Conservation (phyloP, 2,329 filamentous ascomycete genomes). For the Phialemoniopsis sp. region DNA sequence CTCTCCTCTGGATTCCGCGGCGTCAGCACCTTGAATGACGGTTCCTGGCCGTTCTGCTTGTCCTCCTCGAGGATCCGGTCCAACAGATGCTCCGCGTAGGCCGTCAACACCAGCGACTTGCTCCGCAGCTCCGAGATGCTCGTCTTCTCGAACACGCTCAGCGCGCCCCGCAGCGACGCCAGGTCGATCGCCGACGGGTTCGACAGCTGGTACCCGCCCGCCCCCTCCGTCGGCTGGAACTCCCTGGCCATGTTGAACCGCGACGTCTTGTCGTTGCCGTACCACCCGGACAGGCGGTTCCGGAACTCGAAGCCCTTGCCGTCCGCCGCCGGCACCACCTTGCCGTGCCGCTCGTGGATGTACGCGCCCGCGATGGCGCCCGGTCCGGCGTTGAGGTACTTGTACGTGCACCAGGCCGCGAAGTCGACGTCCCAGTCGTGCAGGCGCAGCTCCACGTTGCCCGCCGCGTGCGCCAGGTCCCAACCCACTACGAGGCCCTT, state of each 20-base stretch:
- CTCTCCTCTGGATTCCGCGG: conserved; percentile 63
- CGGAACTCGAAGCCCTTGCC: conserved; percentile 43
- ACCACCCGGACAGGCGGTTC: conserved; percentile 77
- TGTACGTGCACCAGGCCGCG: conserved; percentile 91
- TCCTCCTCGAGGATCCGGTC: conserved; percentile 29
- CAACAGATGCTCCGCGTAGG: conserved; percentile 70
- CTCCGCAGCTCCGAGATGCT: conserved; percentile 63
- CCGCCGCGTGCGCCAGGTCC: conserved; percentile 63
- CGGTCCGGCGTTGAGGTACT: conserved; percentile 85
- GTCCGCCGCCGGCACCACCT: conserved; percentile 42
- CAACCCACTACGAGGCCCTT: conserved; percentile 53
- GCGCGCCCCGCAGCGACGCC: conserved; percentile 66
- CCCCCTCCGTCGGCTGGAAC: conserved; percentile 74
- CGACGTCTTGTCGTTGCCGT: conserved; percentile 72
- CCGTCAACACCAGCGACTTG: conserved; percentile 70
- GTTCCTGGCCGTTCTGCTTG: conserved; percentile 7
- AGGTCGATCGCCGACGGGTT: conserved; percentile 80
- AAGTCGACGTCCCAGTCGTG: conserved; percentile 93
- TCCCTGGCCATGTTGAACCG: conserved; percentile 81
- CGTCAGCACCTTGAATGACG: conserved; percentile 62
- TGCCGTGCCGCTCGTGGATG: conserved; percentile 71
- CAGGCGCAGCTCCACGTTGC: conserved; percentile 74
- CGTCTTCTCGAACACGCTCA: conserved; percentile 71
- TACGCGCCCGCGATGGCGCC: conserved; percentile 78
- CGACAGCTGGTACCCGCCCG: conserved; percentile 77